phyloP scores from a whole-genome alignment of 768 basidiomycete species.

The Guyanaporus albipodus region DNA sequence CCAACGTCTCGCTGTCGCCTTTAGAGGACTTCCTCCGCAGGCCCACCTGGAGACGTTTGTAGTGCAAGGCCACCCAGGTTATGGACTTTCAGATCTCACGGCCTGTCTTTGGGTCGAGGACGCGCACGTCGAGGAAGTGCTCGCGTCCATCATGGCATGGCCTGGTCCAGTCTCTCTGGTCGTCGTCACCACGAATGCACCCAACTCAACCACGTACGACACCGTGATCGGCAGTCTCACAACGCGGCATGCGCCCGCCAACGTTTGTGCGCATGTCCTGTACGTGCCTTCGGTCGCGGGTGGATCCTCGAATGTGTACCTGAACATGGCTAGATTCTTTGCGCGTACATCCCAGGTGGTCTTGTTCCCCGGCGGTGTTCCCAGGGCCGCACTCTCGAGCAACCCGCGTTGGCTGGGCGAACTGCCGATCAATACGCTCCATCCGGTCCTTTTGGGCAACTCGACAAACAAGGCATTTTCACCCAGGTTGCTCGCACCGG shows the following conservation, averaged over 20 bases:
- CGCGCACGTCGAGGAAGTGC: constrained; percentile 30
- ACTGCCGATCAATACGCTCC: constrained; percentile 7
- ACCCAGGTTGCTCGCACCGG: constrained; percentile 41
- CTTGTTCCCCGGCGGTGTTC: constrained; percentile 49
- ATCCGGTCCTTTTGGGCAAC: constrained; percentile 30
- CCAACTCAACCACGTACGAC: constrained; percentile 24
- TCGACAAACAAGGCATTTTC: constrained; percentile 34
- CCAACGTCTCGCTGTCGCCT: constrained; percentile 36
- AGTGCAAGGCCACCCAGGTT: constrained; percentile 18
- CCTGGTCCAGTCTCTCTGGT: constrained; percentile 49
- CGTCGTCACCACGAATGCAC: constrained; percentile 36
- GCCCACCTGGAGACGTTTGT: constrained; percentile 37
- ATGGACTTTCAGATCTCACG: constrained; percentile 28
- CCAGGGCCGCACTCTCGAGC: constrained; percentile 12
- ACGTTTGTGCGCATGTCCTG: constrained; percentile 46
- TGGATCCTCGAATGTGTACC: constrained; percentile 46
- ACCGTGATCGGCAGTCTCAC: constrained; percentile 16
- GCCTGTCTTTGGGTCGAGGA: constrained; percentile 52
- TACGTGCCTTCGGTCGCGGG: constrained; percentile 37
- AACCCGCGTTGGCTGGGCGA: constrained; percentile 17
- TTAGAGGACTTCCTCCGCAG: constrained; percentile 25
- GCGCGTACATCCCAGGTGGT: constrained; percentile 45
- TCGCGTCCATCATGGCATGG: constrained; percentile 41
- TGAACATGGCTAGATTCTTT: constrained; percentile 63
- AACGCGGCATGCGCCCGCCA: constrained; percentile 8